Percentiles rank a stretch among this genome's conserved stretches.
Evolutionary conservation across 2,329 filamentous ascomycete species (phyloP).

Genomic region (Clonostachys sp.): DNA sequence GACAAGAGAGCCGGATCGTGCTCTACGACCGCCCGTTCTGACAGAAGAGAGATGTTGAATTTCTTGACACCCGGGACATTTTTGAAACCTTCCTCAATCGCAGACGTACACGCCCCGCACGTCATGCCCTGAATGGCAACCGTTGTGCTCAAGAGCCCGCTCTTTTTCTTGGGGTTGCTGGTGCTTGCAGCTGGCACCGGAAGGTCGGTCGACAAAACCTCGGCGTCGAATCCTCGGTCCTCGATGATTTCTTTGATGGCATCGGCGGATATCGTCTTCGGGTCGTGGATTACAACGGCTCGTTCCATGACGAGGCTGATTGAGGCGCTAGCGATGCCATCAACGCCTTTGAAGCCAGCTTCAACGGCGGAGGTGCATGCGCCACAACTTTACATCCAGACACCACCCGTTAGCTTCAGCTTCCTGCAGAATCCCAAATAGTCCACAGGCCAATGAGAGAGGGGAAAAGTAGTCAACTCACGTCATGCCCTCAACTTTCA

Average conservation of each 20-base stretch:
- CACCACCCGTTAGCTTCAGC: neutral
- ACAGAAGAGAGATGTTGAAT: constrained; percentile 79
- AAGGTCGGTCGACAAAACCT: constrained; percentile 78
- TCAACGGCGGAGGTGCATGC: constrained; percentile 96
- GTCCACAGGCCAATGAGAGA: constrained; percentile 25
- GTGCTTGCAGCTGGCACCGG: constrained; percentile 41
- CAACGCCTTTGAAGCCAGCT: constrained; percentile 76
- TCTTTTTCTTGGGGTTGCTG: constrained; percentile 11
- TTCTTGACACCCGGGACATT: constrained; percentile 67
- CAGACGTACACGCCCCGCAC: constrained; percentile 83
- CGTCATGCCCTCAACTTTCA: constrained; percentile 87
- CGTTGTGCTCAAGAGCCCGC: constrained; percentile 59
- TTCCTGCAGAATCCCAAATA: neutral
- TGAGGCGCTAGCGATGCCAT: constrained; percentile 80
- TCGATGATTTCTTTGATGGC: constrained; percentile 82
- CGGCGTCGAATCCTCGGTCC: constrained; percentile 86
- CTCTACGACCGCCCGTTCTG: constrained; percentile 80
- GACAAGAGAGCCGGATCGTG: constrained; percentile 60
- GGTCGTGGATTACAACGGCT: constrained; percentile 90
- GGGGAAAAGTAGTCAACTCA: constrained; percentile 29
- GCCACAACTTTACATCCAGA: constrained; percentile 64
- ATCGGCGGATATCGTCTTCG: constrained; percentile 66
- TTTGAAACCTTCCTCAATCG: constrained; percentile 76
- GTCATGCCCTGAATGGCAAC: constrained; percentile 85
- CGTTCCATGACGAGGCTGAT: constrained; percentile 94